Base-by-base conservation (phyloP, 1,139 yeast genomes). In the Williopsis jadinii region DNA sequence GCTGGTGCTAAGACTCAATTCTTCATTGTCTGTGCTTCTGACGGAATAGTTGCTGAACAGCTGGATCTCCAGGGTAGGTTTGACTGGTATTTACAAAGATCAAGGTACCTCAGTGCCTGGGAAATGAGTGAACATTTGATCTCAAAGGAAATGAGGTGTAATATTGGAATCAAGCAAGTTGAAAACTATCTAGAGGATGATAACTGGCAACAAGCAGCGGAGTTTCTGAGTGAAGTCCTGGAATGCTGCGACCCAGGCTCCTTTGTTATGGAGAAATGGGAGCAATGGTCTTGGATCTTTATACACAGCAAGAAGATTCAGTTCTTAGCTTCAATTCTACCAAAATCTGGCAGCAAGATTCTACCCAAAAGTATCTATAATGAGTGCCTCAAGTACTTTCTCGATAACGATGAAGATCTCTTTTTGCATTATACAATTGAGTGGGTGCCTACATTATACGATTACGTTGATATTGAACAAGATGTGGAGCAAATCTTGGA, bases 11-110 rank as follows among this genome's bases (percentile, higher is more conserved):
- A 53, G 10, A 66, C 74, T 1, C 65, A 69, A 34, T 86, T 84
- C 64, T 84, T 71, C 50, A 69, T 92, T 15, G 69, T 90, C 8
- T 80, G 94, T 58, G 87, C 96, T 0, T 77, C 77, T 41, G 97
- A 88, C 62, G 90, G 83, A 1, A 84, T 92, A 2, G 67, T 80
- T 11, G 90, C 90, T 0, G 75, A 79, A 51, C 88, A 83, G 49
- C 68, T 83, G 27, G 80, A 78, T 47, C 60, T 84, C 24, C 60
- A 65, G 28, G 97, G 90, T 55, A 75, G 82, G 45, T 70, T 83
- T 35, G 67, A 76, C 3, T 92, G 97, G 97, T 82, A 71, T 44
- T 46, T 78, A 11, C 77, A 75, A 1, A 74, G 67, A 32, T 71
- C 71, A 3, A 60, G 67, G 43, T 84, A 63, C 50, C 64, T 68